Base-by-base conservation (phyloP, 2,329 filamentous ascomycete species). In the Phaeosphaeria sp. region DNA sequence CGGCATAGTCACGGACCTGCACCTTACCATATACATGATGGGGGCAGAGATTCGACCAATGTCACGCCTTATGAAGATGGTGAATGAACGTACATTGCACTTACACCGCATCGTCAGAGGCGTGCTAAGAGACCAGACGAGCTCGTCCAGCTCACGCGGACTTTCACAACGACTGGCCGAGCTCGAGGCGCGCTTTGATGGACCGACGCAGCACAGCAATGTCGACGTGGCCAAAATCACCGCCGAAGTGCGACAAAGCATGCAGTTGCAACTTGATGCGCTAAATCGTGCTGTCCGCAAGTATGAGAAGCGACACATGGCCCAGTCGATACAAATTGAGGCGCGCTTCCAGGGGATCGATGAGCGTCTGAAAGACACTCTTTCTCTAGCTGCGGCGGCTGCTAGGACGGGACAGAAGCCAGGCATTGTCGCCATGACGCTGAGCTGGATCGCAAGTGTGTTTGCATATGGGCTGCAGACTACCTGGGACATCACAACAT, bases 1-100 rank as follows among this genome's bases (percentile, higher is more conserved):
- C 74, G 91, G 91, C 1, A 82, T 98, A 11, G 89, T 98, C 6
- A 96, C 92, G 4, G 91, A 97, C 76, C 96, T 94, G 79, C 97
- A 97, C 75, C 83, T 98, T 53, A 93, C 90, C 13, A 91, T 98
- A 51, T 98, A 97, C 76, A 82, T 97, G 2, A 84, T 97, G 18
- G 91, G 91, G 1, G 91, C 94, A 3, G 94, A 98, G 77, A 82
- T 97, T 25, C 89, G 91, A 2, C 94, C 94, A 0, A 80, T 93
- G 49, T 87, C 91, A 1, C 93, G 97, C 72, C 79, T 96, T 24
- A 86, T 97, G 60, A 91, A 89, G 72, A 85, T 97, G 68, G 84
- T 96, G 3, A 89, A 92, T 68, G 85, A 87, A 15, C 87, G 92
- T 33, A 97, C 93, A 2, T 80, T 96, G 8, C 88, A 93, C 69